Conservation (phyloP, 2,329 filamentous ascomycete species). For the Neodidymelliopsis sp. region DNA sequence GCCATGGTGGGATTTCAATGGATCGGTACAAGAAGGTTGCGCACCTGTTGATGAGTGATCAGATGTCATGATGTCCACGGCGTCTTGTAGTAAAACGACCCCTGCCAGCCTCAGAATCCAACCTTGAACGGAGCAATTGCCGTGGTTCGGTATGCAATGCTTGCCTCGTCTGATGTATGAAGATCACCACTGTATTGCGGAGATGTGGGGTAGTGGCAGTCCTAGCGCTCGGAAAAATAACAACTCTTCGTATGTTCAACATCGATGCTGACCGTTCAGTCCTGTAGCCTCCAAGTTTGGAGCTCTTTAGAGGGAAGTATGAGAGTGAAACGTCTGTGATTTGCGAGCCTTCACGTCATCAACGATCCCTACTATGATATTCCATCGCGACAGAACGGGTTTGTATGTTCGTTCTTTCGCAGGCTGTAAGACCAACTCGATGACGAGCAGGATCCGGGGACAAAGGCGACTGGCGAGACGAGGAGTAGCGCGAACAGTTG, state of each 20-base stretch:
- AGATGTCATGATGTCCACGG: background rate
- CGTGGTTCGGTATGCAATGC: slow-evolving; percentile 6
- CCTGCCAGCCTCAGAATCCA: background rate
- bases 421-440: no score
- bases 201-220: slow-evolving; percentile 3
- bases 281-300: background rate
- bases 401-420: no score
- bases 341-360: no score
- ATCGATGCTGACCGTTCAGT: background rate
- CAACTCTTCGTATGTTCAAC: background rate
- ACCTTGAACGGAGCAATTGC: slow-evolving; percentile 9
- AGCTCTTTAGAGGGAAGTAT: background rate
- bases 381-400: no score
- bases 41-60: background rate
- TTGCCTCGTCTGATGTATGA: background rate
- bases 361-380: no score
- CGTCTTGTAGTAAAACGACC: background rate
- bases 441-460: no score
- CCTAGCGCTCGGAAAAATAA: background rate
- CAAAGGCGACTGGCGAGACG: no score
- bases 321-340: background rate
- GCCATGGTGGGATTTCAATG: background rate
- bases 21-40: background rate
- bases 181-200: slow-evolving; percentile 1
- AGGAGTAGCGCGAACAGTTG: no score